These are phyloP conservation scores for Venturia carpophila DNA, from an alignment of 2,329 filamentous ascomycete genomes.

Conservation along the genomic window DNA sequence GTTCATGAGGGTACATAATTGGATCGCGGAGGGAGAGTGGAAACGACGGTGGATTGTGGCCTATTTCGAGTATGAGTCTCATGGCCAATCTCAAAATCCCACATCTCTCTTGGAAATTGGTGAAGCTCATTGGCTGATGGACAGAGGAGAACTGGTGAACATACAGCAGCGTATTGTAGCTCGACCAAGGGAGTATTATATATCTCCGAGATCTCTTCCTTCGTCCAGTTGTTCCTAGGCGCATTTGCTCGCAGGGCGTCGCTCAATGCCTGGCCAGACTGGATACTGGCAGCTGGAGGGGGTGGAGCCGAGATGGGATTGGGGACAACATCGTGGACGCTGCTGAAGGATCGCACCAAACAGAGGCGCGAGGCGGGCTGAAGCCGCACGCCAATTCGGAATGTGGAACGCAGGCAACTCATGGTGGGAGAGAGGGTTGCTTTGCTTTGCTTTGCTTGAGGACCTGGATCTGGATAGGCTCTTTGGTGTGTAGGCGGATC, in stretches of 20 bases:
- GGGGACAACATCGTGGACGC: slow-evolving; percentile 17
- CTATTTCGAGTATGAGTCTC: slow-evolving; percentile 38
- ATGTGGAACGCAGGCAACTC: slow-evolving; percentile 15
- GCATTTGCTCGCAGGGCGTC: slow-evolving; percentile 51
- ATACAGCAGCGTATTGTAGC: slow-evolving; percentile 64
- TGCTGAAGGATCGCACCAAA: slow-evolving; percentile 16
- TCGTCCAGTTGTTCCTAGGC: slow-evolving; percentile 69
- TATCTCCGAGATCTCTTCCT: slow-evolving; percentile 70
- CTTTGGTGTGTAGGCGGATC: no score
- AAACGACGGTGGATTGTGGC: slow-evolving; percentile 73
- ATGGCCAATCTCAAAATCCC: not conserved
- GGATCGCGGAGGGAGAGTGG: slow-evolving; percentile 74
- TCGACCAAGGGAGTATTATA: slow-evolving; percentile 78
- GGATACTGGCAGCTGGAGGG: slow-evolving; percentile 17
- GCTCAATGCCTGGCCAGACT: slow-evolving; percentile 26
- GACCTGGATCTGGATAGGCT: no score
- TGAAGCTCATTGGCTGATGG: not conserved
- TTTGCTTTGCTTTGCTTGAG: no score
- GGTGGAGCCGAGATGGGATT: slow-evolving; percentile 20
- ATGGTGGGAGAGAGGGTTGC: slow-evolving; percentile 12
- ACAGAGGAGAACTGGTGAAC: slow-evolving; percentile 24
- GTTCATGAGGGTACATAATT: slow-evolving; percentile 93
- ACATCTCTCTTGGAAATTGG: not conserved
- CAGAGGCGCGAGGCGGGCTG: slow-evolving; percentile 7
- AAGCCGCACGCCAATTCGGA: slow-evolving; percentile 15